Evolutionary conservation across 2,329 filamentous ascomycete genomes (phyloP).

Genomic region (Exophiala calicioides): DNA sequence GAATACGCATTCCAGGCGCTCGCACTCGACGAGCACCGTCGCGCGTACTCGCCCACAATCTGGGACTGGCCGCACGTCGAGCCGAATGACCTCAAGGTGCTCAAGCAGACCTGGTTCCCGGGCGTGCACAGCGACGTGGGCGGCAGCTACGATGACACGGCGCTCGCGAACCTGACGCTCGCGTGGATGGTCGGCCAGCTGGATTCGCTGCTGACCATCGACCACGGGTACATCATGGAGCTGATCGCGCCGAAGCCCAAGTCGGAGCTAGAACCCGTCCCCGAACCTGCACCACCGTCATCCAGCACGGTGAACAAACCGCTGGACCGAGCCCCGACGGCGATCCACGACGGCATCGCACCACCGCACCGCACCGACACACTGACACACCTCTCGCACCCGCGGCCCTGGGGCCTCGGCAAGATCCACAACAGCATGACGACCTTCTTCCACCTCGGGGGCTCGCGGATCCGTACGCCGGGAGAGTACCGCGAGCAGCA

Average conservation of each 20-base stretch:
- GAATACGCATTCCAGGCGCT: conserved; percentile 40
- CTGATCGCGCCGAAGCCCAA: conserved; percentile 18
- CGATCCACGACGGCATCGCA: too few species aligned
- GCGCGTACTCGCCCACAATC: conserved; percentile 36
- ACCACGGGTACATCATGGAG: conserved; percentile 28
- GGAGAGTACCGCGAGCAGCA: conserved; percentile 30
- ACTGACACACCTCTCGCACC: conserved; percentile 14
- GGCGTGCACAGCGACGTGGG: conserved; percentile 53
- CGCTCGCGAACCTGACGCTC: conserved; percentile 51
- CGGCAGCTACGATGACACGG: conserved; percentile 50
- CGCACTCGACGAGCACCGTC: conserved; percentile 37
- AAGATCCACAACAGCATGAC: conserved; percentile 33
- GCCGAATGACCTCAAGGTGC: conserved; percentile 31
- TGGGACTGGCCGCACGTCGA: conserved; percentile 37
- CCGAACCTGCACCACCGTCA: too few species aligned
- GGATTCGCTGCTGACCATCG: conserved; percentile 30
- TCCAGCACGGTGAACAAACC: conserved; percentile 17
- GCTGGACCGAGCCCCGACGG: too few species aligned
- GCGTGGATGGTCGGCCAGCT: conserved; percentile 55
- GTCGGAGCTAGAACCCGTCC: too few species aligned
- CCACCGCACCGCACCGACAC: too few species aligned
- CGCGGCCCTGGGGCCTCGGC: conserved; percentile 30
- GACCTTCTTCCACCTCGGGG: conserved; percentile 27
- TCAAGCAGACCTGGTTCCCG: conserved; percentile 52
- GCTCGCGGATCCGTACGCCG: conserved; percentile 29